Base-by-base conservation (phyloP, 345 rosid species). In the Firmiana major region DNA sequence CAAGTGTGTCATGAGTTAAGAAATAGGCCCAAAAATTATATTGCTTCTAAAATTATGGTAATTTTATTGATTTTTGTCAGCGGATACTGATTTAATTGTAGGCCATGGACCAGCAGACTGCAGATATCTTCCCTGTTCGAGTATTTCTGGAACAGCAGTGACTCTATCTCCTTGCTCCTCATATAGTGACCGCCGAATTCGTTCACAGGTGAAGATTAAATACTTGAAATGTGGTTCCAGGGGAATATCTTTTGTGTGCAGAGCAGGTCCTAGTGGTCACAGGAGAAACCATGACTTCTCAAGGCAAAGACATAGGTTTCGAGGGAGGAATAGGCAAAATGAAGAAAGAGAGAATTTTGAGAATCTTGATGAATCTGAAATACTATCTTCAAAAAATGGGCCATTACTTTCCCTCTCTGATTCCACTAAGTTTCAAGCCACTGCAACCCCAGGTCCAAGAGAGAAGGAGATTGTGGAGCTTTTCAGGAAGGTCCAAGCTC, bases 381-480 rank as follows among this genome's bases (percentile, higher is more conserved):
- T 84, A 78, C 49, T 86, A 28, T 79, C 89, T 73, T 87, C 96
- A 9, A 90, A 87, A 81, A 90, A 87, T 68, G 97, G 94, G 46
- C 86, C 94, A 49, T 66, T 86, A 31, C 83, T 87, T 19, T 88
- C 97, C 75, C 79, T 88, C 17, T 88, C 95, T 38, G 78, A 79
- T 73, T 79, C 90, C 72, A 80, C 96, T 57, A 93, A 88, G 72
- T 89, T 83, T 74, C 98, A 91, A 77, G 91, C 94, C 75, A 91
- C 90, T 58, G 89, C 97, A 22, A 73, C 89, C 77, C 97, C 98
- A 6, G 93, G 94, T 51, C 89, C 85, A 22, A 88, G 83, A 80
- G 97, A 96, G 86, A 89, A 90, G 88, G 98, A 96, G 84, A 91
- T 96, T 75, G 94, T 91, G 53, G 89, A 96, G 78, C 89, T 93